Percentiles rank a stretch among this genome's conserved stretches.
Evolutionary conservation across 495 filamentous ascomycete genomes (phyloP).

Genomic region (Penicillium cinerascens): DNA sequence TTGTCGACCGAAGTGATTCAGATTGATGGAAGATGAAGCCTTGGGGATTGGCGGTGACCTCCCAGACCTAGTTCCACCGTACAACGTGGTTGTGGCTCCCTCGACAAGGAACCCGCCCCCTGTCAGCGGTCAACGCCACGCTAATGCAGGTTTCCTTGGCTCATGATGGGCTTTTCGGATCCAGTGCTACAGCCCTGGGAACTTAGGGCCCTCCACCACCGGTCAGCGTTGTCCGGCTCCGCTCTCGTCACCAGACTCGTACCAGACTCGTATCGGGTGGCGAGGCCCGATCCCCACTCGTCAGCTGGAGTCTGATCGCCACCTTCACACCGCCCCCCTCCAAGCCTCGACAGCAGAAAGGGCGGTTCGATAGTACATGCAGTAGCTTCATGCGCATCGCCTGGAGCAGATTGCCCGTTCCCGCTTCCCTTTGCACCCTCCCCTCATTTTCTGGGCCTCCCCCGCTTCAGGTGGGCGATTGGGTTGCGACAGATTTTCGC

Average conservation of each 20-base stretch:
- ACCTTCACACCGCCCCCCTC: conserved; percentile 28
- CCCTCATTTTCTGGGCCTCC: not conserved
- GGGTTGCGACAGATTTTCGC: conserved; percentile 17
- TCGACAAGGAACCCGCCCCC: conserved; percentile 28
- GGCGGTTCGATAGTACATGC: conserved; percentile 21
- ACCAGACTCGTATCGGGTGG: conserved; percentile 26
- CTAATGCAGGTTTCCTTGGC: conserved; percentile 46
- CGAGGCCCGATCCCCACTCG: conserved; percentile 24
- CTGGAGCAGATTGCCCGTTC: conserved; percentile 10
- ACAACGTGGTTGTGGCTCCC: conserved; percentile 32
- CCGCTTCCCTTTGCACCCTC: not conserved
- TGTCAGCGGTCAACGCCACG: conserved; percentile 32
- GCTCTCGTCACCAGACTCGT: conserved; percentile 23
- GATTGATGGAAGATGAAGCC: not conserved
- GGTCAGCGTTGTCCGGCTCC: conserved; percentile 12
- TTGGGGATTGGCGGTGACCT: conserved; percentile 17
- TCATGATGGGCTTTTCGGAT: conserved; percentile 30
- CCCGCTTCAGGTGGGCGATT: not conserved
- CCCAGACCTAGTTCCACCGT: conserved; percentile 8
- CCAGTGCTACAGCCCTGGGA: conserved; percentile 42
- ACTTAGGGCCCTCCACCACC: conserved; percentile 24
- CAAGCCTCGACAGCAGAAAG: not conserved
- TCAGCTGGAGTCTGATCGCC: conserved; percentile 36
- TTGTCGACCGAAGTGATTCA: not conserved
- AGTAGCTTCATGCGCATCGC: conserved; percentile 26